Conservation (phyloP, 2,329 filamentous ascomycete genomes). For the Eutypa lata region DNA sequence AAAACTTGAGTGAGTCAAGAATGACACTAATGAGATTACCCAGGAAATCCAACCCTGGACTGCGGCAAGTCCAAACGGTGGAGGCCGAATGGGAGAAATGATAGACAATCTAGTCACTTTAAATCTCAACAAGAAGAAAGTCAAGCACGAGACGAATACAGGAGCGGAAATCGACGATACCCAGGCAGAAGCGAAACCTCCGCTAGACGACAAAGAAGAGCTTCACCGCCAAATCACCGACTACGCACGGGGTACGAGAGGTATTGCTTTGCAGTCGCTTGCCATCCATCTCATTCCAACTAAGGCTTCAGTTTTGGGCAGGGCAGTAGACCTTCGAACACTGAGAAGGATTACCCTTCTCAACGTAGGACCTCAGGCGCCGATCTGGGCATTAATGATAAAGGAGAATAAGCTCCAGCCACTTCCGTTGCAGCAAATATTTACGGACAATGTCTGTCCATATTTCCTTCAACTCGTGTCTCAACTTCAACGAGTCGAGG, state of each 20-base stretch:
- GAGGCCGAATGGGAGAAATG: conserved; percentile 18
- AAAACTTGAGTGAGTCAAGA: neutral
- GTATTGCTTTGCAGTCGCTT: conserved; percentile 53
- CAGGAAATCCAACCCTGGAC: conserved; percentile 7
- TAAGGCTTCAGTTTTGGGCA: conserved; percentile 54
- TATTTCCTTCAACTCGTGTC: conserved; percentile 53
- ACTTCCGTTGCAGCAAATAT: conserved; percentile 54
- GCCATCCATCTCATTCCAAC: conserved; percentile 58
- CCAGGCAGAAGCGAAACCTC: conserved; percentile 14
- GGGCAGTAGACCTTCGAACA: conserved; percentile 53
- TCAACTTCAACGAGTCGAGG: conserved; percentile 51
- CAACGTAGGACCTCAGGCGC: conserved; percentile 59
- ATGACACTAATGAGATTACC: conserved; percentile 3
- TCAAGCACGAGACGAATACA: conserved; percentile 33
- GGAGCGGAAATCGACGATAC: conserved; percentile 35
- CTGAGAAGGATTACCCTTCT: conserved; percentile 59
- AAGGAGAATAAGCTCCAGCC: conserved; percentile 51
- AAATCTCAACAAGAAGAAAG: conserved; percentile 28
- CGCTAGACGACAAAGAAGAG: conserved; percentile 16
- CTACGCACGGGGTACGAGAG: conserved; percentile 57
- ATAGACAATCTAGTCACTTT: conserved; percentile 29
- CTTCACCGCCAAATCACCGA: conserved; percentile 36
- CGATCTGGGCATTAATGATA: conserved; percentile 56
- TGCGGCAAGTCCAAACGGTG: conserved; percentile 13
- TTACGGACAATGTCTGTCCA: conserved; percentile 60